These are phyloP conservation scores for Wickerhamiella parazyma DNA, from an alignment of 805 yeast genomes.

Conservation along the genomic window DNA sequence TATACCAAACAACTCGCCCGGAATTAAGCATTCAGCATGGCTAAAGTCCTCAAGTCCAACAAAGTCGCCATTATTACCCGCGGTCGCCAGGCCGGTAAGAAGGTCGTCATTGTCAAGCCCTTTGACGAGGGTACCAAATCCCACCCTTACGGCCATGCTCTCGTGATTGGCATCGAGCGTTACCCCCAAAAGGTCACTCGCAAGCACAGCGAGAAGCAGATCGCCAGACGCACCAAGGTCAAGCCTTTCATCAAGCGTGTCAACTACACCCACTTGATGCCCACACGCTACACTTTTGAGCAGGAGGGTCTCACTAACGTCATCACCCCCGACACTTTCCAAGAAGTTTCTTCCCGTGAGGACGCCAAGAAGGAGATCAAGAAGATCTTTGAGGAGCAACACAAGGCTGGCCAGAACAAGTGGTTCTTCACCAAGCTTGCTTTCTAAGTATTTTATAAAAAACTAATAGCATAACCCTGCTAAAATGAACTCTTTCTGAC, in stretches of 20 bases:
- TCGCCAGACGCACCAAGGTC: constrained; percentile 92
- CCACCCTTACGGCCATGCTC: constrained; percentile 98
- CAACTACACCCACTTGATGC: constrained; percentile 99
- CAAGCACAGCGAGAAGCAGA: constrained; percentile 89
- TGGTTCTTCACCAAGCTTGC: constrained; percentile 99
- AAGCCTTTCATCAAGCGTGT: constrained; percentile 98
- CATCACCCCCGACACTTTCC: constrained; percentile 84
- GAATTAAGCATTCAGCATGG: constrained; percentile 39
- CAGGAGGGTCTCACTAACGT: constrained; percentile 88
- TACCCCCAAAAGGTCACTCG: constrained; percentile 95
- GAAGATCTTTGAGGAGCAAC: constrained; percentile 98
- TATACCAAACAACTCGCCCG: constrained; percentile 4
- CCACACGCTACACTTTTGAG: constrained; percentile 98
- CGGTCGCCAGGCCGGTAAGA: constrained; percentile 99
- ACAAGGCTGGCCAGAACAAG: constrained; percentile 97
- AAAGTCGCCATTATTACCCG: constrained; percentile 99
- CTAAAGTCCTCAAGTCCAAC: constrained; percentile 99
- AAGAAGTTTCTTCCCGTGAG: constrained; percentile 95
- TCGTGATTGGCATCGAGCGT: constrained; percentile 98
- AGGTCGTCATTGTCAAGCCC: constrained; percentile 97
- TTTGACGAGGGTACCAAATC: constrained; percentile 98
- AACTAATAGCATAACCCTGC: constrained; percentile 9
- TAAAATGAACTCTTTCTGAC: neutral
- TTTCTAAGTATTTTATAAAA: constrained; percentile 41
- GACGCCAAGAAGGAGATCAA: constrained; percentile 98